Evolutionary conservation across 208 protist species (phyloP), one percentile per base, ranked within the genome.

Genomic region (Strigomonas oncopelti): DNA sequence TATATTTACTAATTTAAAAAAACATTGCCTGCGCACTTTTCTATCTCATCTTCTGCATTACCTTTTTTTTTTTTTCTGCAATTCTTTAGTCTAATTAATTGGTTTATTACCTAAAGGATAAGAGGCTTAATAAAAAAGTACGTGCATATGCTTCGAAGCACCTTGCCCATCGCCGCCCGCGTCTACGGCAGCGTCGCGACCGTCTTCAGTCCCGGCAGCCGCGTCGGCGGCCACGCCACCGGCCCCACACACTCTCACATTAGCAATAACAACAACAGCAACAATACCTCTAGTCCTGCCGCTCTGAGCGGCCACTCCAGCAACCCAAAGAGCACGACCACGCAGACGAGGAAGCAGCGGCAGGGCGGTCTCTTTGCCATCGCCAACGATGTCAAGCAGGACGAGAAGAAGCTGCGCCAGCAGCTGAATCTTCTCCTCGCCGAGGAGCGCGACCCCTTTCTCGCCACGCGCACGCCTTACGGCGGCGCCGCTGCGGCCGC

Each of bases 361-460:
- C 61, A 84, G 11, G 90, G 90, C 32, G 84, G 71, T 61, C 80
- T 95, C 54, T 91, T 89, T 57, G 83, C 90, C 3, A 60, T 92
- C 20, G 90, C 85, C 56, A 83, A 89, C 65, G 84, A 90, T 48
- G 77, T 90, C 25, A 74, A 53, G 1, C 48, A 84, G 11, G 85
- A 88, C 57, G 86, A 95, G 51, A 88, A 77, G 65, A 62, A 67
- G 0, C 67, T 95, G 29, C 82, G 90, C 4, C 84, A 91, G 78
- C 81, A 91, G 58, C 73, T 95, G 0, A 95, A 95, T 71, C 74
- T 66, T 5, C 65, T 95, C 14, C 77, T 95, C 9, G 85, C 83
- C 2, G 86, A 95, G 24, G 87, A 90, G 76, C 68, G 84, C 13
- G 77, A 90, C 57, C 77, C 81, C 0, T 65, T 81, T 13, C 72